These are phyloP conservation scores for Hypoxylon sp. DNA, from an alignment of 2,329 filamentous ascomycete species.

Conservation along the genomic window DNA sequence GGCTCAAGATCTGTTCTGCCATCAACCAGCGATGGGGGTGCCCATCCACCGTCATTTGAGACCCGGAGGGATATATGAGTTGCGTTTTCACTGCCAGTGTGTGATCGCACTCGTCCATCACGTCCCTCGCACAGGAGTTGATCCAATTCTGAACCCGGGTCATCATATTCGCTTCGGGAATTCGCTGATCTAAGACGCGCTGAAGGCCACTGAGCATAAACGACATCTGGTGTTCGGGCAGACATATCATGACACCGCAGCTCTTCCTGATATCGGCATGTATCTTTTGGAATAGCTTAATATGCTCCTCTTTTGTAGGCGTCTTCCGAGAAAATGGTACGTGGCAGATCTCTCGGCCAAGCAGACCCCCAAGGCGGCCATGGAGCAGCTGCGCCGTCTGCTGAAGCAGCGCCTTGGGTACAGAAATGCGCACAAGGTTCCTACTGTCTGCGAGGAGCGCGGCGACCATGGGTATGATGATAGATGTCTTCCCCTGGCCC, in stretches of 20 bases:
- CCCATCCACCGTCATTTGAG: constrained; percentile 57
- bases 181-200: constrained; percentile 57
- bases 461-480: constrained; percentile 62
- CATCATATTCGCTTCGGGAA: constrained; percentile 55
- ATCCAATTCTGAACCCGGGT: constrained; percentile 61
- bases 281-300: constrained; percentile 50
- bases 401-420: constrained; percentile 63
- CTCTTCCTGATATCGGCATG: constrained; percentile 51
- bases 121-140: constrained; percentile 58
- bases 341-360: constrained; percentile 61
- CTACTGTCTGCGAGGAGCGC: constrained; percentile 54
- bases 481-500: constrained; percentile 69
- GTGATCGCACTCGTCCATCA: constrained; percentile 70
- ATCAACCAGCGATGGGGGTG: constrained; percentile 60
- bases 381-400: constrained; percentile 67
- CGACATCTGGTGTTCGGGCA: constrained; percentile 70
- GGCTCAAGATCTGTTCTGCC: constrained; percentile 49
- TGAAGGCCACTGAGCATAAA: constrained; percentile 70
- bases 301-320: constrained; percentile 42
- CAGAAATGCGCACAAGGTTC: constrained; percentile 60
- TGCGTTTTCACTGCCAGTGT: constrained; percentile 62
- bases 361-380: constrained; percentile 60
- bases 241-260: constrained; percentile 63
- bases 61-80: constrained; percentile 63
- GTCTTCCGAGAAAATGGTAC: constrained; percentile 66